Evolutionary conservation across 257 asterid species (phyloP), one percentile per base, ranked within the genome.

Genomic region (Euphrasia confusa): DNA sequence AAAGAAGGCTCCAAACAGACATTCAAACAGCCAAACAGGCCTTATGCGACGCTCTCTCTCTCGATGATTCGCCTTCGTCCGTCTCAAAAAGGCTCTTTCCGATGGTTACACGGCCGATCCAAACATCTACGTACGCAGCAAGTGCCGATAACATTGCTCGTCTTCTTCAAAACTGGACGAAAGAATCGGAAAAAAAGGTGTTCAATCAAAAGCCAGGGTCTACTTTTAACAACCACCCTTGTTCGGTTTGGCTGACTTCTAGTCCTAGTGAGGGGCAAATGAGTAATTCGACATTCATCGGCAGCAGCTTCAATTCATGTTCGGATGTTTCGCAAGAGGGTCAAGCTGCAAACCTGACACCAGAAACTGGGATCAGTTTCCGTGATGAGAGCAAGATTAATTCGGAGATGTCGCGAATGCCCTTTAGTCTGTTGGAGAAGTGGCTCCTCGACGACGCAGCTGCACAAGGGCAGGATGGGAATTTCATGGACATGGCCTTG

Each of bases 1-100:
- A 90, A 66, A 90, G 83, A 63, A 72, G 90, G 86, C 97, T 90
- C 54, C 97, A 90, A 56, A 87, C 97, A 2, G 95, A 90, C n/a
- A 88, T 90, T 37, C 92, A 90, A 68, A 81, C 65, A 66, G 97
- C 97, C 63, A 90, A 87, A 70, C 88, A 81, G 68, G 97, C 95
- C 79, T 65, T 90, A 10, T 74, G 83, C 40, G 96, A 87, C 6
- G 96, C 97, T 49, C 76, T 90, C 17, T 87, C 93, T 28, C 71
- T 87, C 0, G 82, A 87, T 61, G 78, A 80, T 70, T 27, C 54
- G 2, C 18, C 70, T 3, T 11, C 8, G 4, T 7, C 10, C 10
- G 71, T 69, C 4, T 57, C 76, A 7, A 68, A 69, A 30, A 30
- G 5, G 21, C 72, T 52, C 21, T 52, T 53, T 15, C 52, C 71